phyloP scores from a whole-genome alignment of 306 rosid species.

The Benincasa hispida region DNA sequence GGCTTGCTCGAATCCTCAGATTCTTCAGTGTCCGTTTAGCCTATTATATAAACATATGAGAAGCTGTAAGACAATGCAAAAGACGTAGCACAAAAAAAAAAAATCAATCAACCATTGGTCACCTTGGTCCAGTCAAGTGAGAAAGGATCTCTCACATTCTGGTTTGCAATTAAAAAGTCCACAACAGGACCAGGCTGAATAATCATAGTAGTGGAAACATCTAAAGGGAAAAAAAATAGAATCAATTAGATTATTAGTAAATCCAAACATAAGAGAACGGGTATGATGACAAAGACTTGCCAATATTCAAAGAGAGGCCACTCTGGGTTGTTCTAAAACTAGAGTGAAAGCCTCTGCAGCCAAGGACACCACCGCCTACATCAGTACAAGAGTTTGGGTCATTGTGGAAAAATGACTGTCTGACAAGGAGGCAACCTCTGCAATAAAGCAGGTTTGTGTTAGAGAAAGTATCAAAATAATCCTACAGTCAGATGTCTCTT shows the following conservation, averaged over 20 bases:
- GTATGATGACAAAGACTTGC: conserved; percentile 13
- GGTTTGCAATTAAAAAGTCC: conserved; percentile 72
- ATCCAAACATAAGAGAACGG: background rate
- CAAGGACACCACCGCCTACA: conserved; percentile 90
- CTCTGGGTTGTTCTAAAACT: conserved; percentile 84
- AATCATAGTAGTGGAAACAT: conserved; percentile 89
- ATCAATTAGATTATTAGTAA: background rate
- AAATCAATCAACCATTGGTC: background rate
- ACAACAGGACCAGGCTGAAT: conserved; percentile 85
- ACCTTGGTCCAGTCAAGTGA: conserved; percentile 82
- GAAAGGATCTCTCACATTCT: conserved; percentile 58
- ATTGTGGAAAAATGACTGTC: conserved; percentile 76
- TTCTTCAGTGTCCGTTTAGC: conserved; percentile 73
- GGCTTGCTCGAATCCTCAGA: conserved; percentile 57
- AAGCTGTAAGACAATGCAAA: background rate
- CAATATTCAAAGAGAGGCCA: conserved; percentile 78
- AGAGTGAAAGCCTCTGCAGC: conserved; percentile 84
- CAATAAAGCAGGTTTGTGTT: conserved; percentile 1
- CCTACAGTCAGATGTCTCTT: background rate
- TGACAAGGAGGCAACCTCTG: conserved; percentile 94
- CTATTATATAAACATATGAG: conserved; percentile 21
- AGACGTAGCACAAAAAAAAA: background rate
- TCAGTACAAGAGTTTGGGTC: conserved; percentile 42
- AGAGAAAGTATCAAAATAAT: background rate
- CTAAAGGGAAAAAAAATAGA: conserved; percentile 19